Base-by-base conservation (phyloP, 129 eudicot genomes). In the Flaveria bidentis region DNA sequence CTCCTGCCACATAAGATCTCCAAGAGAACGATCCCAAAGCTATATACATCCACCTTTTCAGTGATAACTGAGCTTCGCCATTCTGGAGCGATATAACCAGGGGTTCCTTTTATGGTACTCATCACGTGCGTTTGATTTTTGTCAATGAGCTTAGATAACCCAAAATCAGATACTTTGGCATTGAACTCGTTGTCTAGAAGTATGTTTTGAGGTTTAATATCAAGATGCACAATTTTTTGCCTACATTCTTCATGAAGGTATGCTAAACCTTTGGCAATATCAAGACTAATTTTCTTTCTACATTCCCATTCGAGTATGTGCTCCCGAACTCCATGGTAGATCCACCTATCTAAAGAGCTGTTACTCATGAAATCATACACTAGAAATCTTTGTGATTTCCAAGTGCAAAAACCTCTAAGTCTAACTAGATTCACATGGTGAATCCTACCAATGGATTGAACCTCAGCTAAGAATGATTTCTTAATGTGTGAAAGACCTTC, bases 211-310 rank as follows among this genome's bases (percentile, higher is more conserved):
- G 83, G 83, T 71, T 79, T 79, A 30, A 79, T 72, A 49, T 79
- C 83, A 12, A 71, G 83, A 42, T 79, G 83, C 33, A 79, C 23
- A 22, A 79, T 79, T 79, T 63, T 79, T 74, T 72, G 73, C 23
- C 73, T 42, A 52, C 83, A 83, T 1, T 74, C 87, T 69, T 74
- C 86, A 26, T 83, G 83, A 69, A 82, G 86, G 23, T 79, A 83
- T 53, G 87, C 68, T 56, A 83, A 75, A 68, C 87, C 87, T 64
- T 79, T 83, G 10, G 83, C 77, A 18, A 83, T 62, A 30, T 83
- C 87, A 6, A 67, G 69, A 33, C 74, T 9, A 13, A 79, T 75
- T 55, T 74, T 83, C 49, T 74, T 69, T 33, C 74, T 68, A 30
- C 41, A 46, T 46, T 42, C 49, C 81, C 87, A 83, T 9, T 58